These are phyloP conservation scores for Chlorella sp. DNA, from an alignment of 139 green algal species.

Conservation along the genomic window DNA sequence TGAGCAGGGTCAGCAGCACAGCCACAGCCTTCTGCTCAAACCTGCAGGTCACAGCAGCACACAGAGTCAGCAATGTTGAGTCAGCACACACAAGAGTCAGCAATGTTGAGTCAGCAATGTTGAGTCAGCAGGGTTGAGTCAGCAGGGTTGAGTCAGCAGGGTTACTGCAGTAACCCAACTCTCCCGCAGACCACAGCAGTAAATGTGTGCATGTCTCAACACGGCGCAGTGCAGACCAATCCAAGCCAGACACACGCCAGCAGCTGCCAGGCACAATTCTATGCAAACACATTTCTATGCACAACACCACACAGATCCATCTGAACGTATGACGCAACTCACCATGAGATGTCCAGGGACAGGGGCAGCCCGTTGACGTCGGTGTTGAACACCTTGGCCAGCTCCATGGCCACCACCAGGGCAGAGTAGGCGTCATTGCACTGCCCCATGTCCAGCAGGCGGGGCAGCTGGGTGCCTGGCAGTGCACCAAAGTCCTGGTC, in stretches of 20 bases:
- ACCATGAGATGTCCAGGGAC: constrained; percentile 62
- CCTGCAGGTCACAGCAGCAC: too few species aligned
- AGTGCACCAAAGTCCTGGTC: constrained; percentile 57
- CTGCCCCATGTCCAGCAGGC: constrained; percentile 79
- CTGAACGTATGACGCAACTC: not conserved
- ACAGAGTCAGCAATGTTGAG: too few species aligned
- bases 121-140: not conserved
- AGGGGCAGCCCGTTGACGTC: constrained; percentile 71
- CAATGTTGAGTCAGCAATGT: not conserved
- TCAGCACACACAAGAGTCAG: not conserved
- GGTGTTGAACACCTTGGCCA: constrained; percentile 59
- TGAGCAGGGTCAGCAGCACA: constrained; percentile 69
- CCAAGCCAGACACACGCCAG: not conserved
- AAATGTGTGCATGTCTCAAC: not conserved
- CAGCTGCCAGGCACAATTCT: not conserved
- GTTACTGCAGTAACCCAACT: not conserved
- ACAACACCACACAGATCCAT: not conserved
- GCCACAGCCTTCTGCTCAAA: constrained; percentile 80
- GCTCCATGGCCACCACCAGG: constrained; percentile 57
- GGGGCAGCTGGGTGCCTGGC: constrained; percentile 46
- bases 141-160: not conserved
- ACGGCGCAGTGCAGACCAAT: not conserved
- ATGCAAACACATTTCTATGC: not conserved
- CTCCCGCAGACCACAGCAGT: not conserved
- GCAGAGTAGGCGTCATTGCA: constrained; percentile 51